Conservation (phyloP, 371 early-diverging fungal species). For the Mucor piriformis region DNA sequence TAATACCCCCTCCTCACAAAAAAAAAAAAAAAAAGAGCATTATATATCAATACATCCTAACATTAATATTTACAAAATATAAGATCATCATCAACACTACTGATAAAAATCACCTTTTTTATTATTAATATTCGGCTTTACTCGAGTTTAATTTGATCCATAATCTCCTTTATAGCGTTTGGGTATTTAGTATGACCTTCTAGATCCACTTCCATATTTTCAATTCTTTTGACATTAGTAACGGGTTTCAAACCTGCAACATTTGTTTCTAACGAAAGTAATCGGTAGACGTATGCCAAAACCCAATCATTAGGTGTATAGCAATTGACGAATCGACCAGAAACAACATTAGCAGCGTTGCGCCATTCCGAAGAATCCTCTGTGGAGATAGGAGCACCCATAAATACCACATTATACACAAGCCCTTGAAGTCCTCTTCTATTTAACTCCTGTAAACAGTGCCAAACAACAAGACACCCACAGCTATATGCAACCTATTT, state of each 20-base stretch:
- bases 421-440: constrained; percentile 51
- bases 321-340: constrained; percentile 89
- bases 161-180: constrained; percentile 35
- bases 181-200: constrained; percentile 88
- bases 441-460: constrained; percentile 84
- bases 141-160: constrained; percentile 28
- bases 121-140: constrained; percentile 1
- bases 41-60: background rate
- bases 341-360: constrained; percentile 63
- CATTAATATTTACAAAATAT: background rate
- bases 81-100: background rate
- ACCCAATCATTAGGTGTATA: constrained; percentile 90
- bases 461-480: constrained; percentile 90
- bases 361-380: constrained; percentile 52
- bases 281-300: constrained; percentile 79
- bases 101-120: background rate
- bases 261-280: constrained; percentile 62
- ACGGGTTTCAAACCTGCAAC: constrained; percentile 87
- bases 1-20: background rate
- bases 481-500: constrained; percentile 83
- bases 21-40: background rate
- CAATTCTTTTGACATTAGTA: constrained; percentile 55
- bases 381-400: constrained; percentile 67
- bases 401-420: constrained; percentile 62
- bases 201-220: constrained; percentile 77